Percentiles rank a stretch among this genome's conserved stretches.
Conservation (phyloP, 371 early-diverging fungal species). For the Blakeslea trispora region DNA sequence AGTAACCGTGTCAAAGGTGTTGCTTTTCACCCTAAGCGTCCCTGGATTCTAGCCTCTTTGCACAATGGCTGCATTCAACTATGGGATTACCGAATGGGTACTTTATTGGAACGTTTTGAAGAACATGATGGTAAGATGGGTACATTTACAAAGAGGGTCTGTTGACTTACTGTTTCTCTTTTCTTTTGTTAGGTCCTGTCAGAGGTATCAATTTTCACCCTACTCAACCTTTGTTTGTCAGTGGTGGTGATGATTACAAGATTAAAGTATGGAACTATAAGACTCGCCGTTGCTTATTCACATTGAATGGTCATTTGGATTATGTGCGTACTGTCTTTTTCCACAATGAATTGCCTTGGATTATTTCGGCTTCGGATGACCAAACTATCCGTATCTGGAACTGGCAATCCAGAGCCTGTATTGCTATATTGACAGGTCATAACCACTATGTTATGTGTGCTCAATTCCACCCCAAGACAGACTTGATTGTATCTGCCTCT, state of each 20-base stretch:
- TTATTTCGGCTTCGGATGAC: constrained; percentile 97
- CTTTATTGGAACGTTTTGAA: constrained; percentile 93
- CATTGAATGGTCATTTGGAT: constrained; percentile 97
- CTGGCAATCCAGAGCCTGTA: constrained; percentile 98
- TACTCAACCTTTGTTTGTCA: constrained; percentile 96
- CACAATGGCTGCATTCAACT: constrained; percentile 98
- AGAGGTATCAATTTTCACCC: constrained; percentile 98
- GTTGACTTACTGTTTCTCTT: background rate
- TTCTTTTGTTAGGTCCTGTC: constrained; percentile 83
- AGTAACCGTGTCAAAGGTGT: constrained; percentile 97
- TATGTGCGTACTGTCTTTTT: constrained; percentile 98
- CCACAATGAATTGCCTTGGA: constrained; percentile 99
- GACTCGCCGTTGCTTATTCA: constrained; percentile 92
- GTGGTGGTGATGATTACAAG: constrained; percentile 99
- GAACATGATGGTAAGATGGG: constrained; percentile 92
- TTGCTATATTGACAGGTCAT: constrained; percentile 98
- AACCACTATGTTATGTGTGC: constrained; percentile 99
- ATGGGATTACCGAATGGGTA: constrained; percentile 99
- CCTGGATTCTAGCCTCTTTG: constrained; percentile 96
- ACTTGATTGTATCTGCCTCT: constrained; percentile 94
- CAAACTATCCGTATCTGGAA: constrained; percentile 99
- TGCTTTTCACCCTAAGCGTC: constrained; percentile 97
- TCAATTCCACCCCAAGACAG: constrained; percentile 96
- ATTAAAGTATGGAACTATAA: constrained; percentile 99
- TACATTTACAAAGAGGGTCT: no score